These are phyloP conservation scores for Pichia thaimueangensis DNA, from an alignment of 805 yeast species.

Conservation along the genomic window DNA sequence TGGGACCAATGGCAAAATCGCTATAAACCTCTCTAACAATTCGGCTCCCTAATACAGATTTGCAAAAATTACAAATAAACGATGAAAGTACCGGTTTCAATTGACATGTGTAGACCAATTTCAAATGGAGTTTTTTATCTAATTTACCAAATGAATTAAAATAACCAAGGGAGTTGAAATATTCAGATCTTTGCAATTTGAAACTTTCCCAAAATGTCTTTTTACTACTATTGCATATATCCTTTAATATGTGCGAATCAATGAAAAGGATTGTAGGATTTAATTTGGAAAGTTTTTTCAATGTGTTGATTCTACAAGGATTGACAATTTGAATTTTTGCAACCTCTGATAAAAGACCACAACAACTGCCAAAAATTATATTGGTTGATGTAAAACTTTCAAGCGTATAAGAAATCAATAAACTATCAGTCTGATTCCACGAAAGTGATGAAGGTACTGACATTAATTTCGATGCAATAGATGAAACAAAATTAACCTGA, in stretches of 20 bases:
- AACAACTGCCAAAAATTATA: conserved; percentile 33
- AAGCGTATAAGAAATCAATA: conserved; percentile 19
- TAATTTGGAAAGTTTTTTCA: conserved; percentile 9
- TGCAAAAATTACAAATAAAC: conserved; percentile 30
- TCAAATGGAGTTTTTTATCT: conserved; percentile 23
- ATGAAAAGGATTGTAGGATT: conserved; percentile 31
- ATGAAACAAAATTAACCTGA: conserved; percentile 32
- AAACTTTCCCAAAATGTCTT: conserved; percentile 21
- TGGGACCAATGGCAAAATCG: conserved; percentile 47
- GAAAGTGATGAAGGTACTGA: conserved; percentile 24
- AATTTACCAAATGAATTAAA: conserved; percentile 33
- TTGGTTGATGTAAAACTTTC: conserved; percentile 6
- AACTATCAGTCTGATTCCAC: conserved; percentile 24
- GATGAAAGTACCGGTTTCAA: conserved; percentile 16
- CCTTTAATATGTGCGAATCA: conserved; percentile 22
- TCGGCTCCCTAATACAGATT: conserved; percentile 44
- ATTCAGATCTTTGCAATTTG: conserved; percentile 32
- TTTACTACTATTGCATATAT: conserved; percentile 17
- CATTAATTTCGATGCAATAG: conserved; percentile 30
- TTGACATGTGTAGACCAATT: conserved; percentile 36
- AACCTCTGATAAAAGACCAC: conserved; percentile 34
- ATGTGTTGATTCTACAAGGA: conserved; percentile 6
- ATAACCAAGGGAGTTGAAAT: conserved; percentile 44
- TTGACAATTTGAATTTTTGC: conserved; percentile 21
- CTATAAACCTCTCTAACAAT: conserved; percentile 45